Conservation (phyloP, 306 rosid genomes). For the Cucurbita argyrosperma region DNA sequence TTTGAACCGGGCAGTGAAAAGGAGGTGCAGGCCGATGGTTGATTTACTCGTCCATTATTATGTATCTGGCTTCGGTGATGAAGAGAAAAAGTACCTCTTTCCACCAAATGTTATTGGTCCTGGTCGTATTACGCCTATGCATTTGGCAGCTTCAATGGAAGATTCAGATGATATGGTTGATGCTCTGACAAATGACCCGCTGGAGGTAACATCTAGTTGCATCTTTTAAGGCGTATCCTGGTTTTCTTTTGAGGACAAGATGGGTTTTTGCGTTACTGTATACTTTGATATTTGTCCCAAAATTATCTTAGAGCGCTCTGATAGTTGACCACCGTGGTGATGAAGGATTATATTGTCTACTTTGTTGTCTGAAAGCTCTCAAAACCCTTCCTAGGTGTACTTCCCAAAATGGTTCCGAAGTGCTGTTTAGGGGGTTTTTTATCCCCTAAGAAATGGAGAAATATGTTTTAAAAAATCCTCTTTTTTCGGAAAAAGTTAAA, state of each 20-base stretch:
- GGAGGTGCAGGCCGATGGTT: constrained; percentile 53
- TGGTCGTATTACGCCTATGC: constrained; percentile 75
- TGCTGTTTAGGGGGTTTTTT: not conserved
- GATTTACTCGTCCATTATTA: constrained; percentile 55
- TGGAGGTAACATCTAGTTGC: constrained; percentile 38
- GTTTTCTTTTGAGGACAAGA: not conserved
- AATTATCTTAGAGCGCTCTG: not conserved
- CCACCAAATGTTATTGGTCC: constrained; percentile 70
- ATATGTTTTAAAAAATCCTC: not conserved
- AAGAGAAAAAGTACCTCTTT: constrained; percentile 37
- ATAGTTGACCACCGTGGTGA: not conserved
- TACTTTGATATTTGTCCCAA: not conserved
- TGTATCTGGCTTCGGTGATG: constrained; percentile 17
- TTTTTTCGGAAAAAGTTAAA: not conserved
- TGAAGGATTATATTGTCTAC: not conserved
- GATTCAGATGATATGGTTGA: constrained; percentile 53
- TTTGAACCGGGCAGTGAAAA: constrained; percentile 65
- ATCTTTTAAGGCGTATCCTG: not conserved
- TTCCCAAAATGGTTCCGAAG: not conserved
- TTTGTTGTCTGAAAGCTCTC: not conserved
- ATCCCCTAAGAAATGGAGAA: not conserved
- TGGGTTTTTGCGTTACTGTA: not conserved
- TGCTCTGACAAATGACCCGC: constrained; percentile 66
- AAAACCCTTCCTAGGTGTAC: not conserved
- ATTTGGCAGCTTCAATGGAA: constrained; percentile 71